Evolutionary conservation across 2,329 filamentous ascomycete species (phyloP).

Genomic region (Aspergillus sp.): DNA sequence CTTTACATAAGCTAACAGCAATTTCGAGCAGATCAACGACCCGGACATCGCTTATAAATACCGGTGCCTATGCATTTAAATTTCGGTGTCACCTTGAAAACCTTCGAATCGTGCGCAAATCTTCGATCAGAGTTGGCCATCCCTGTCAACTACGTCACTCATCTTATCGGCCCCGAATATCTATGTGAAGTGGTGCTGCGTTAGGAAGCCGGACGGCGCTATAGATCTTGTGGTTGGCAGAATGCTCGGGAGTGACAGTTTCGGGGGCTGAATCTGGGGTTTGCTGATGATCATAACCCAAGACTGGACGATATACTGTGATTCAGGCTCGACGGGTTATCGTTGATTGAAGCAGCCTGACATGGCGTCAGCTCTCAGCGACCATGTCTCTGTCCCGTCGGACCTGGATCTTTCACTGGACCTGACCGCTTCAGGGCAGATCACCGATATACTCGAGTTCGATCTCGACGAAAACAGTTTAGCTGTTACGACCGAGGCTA

Average conservation of each 20-base stretch:
- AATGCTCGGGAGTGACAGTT: constrained; percentile 12
- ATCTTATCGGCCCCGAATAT: neutral
- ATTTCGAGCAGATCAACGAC: neutral
- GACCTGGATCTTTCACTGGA: constrained; percentile 25
- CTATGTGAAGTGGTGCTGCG: constrained; percentile 7
- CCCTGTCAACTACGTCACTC: neutral
- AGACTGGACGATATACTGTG: neutral
- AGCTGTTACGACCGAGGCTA: neutral
- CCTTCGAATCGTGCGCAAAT: neutral
- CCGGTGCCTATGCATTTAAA: constrained; percentile 4
- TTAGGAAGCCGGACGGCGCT: constrained; percentile 3
- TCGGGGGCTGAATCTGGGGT: constrained; percentile 15
- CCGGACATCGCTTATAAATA: neutral
- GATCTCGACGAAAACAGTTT: constrained; percentile 4
- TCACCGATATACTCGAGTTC: constrained; percentile 8
- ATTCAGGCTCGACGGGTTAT: neutral
- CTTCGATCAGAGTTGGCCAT: neutral
- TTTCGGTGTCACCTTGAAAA: neutral
- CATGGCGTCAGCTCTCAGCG: constrained; percentile 23
- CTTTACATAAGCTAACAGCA: neutral
- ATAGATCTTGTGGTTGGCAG: constrained; percentile 12
- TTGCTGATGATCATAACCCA: constrained; percentile 6
- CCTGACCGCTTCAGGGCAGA: constrained; percentile 13
- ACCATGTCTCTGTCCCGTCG: constrained; percentile 23
- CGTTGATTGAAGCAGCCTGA: neutral